A percentile compares a stretch with the other conserved stretches of the same genome.
Conservation (phyloP, 1,284 basidiomycete species). For the Ganoderma leucocontextum region DNA sequence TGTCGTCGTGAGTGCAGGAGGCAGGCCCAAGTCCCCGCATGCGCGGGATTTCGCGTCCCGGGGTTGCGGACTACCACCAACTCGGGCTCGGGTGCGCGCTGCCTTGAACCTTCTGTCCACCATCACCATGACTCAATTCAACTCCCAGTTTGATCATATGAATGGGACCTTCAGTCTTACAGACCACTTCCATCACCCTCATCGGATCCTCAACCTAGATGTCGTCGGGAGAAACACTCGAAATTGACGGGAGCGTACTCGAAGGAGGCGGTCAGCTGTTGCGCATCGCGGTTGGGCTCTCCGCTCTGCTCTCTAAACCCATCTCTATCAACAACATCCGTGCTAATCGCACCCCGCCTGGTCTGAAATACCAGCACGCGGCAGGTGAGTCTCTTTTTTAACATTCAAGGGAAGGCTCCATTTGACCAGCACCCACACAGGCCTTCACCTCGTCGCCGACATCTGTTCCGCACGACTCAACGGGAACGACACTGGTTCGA, state of each 20-base stretch:
- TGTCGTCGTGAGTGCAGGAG: conserved; percentile 25
- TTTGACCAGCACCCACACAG: conserved; percentile 43
- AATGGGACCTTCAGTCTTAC: too few relatives aligned
- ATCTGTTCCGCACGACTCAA: conserved; percentile 61
- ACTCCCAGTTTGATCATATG: background rate
- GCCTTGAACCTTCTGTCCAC: background rate
- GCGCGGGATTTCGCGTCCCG: conserved; percentile 13
- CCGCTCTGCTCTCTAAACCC: conserved; percentile 64
- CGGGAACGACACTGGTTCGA: conserved; percentile 61
- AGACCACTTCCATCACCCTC: background rate
- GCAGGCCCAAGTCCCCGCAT: conserved; percentile 9
- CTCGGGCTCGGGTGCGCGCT: background rate
- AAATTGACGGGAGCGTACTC: conserved; percentile 54
- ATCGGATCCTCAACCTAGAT: conserved; percentile 9
- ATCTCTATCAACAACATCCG: conserved; percentile 69
- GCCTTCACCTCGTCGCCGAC: conserved; percentile 65
- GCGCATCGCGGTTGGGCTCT: conserved; percentile 68
- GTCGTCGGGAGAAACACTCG: conserved; percentile 14
- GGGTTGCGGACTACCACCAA: conserved; percentile 3
- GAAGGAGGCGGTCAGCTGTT: conserved; percentile 79
- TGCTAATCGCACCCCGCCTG: conserved; percentile 59
- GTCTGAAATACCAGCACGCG: conserved; percentile 73
- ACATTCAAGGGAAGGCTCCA: background rate
- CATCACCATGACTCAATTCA: conserved; percentile 14
- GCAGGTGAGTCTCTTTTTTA: conserved; percentile 54